phyloP scores from a whole-genome alignment of 768 basidiomycete species.

The Pleurotus salmoneostramineus region DNA sequence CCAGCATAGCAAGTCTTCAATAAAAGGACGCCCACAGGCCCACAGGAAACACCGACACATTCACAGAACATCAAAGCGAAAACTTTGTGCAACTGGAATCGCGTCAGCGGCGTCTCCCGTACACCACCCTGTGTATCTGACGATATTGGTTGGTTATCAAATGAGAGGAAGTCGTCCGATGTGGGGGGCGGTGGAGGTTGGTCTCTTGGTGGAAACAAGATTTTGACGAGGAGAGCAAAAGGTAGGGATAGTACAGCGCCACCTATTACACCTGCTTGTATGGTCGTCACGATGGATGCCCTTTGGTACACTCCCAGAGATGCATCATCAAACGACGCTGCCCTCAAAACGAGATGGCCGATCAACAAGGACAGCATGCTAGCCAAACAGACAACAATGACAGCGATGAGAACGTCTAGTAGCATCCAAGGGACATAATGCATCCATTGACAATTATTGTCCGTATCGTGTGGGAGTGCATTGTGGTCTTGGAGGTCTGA shows the following conservation, averaged over 20 bases:
- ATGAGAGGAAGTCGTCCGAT: background rate
- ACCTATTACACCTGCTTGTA: slow-evolving; percentile 3
- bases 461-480: no score
- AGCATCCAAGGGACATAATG: background rate
- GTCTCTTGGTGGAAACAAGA: slow-evolving; percentile 1
- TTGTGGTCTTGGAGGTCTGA: no score
- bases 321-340: background rate
- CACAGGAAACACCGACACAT: background rate
- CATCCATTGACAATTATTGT: background rate
- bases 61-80: slow-evolving; percentile 5
- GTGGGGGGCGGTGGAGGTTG: background rate
- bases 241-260: slow-evolving; percentile 1
- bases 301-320: background rate
- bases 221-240: background rate
- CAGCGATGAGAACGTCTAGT: background rate
- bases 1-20: background rate
- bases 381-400: background rate
- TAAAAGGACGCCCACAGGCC: background rate
- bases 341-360: background rate
- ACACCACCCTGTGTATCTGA: background rate
- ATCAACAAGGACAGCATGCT: background rate
- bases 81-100: background rate
- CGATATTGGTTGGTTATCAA: background rate
- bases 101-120: background rate
- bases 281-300: background rate